Base-by-base conservation (phyloP, 2,329 filamentous ascomycete species). In the Talaromyces amestolkiae region DNA sequence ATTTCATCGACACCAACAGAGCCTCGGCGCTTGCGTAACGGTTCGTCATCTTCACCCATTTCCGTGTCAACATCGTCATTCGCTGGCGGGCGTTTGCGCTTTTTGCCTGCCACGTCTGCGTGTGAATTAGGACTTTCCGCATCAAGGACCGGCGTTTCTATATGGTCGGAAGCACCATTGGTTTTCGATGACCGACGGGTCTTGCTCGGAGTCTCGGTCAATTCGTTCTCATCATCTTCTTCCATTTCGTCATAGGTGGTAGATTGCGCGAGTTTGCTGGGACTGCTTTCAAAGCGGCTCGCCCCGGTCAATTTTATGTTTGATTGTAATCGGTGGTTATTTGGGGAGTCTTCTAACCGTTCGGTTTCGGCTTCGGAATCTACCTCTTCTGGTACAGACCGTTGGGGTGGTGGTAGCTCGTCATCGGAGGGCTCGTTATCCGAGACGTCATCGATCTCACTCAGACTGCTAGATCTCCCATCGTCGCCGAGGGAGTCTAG, bases 311-410 rank as follows among this genome's bases (percentile, higher is more conserved):
- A 77, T 51, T 88, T 82, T 10, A 90, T 85, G 71, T 89, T 85
- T 71, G 85, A 83, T 71, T 86, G 84, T 56, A 72, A 73, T 69
- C 87, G 84, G 73, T 84, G 79, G 72, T 84, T 91, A 68, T 87
- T 87, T 19, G 93, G 93, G n/a, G 92, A 96, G 73, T 91, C 89
- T 74, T 95, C 95, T 67, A 99, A 85, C 66, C 95, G 89, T 79
- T 97, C 93, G 1, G 94, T 98, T 79, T 97, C 94, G 39, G 94
- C 94, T 78, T 98, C 94, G 3, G 93, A 90, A 71, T 91, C 88
- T 64, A 85, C 84, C 61, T 89, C 86, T 37, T 87, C 87, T 66
- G 86, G 82, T 68, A 85, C 43, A 54, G 81, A 70, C 70, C 84
- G 82, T 9, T 51, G 59, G 24, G 83, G 83, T 70, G 70, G 78